phyloP scores from a whole-genome alignment of 2,329 filamentous ascomycete species.

The Nannizzia gypsea region DNA sequence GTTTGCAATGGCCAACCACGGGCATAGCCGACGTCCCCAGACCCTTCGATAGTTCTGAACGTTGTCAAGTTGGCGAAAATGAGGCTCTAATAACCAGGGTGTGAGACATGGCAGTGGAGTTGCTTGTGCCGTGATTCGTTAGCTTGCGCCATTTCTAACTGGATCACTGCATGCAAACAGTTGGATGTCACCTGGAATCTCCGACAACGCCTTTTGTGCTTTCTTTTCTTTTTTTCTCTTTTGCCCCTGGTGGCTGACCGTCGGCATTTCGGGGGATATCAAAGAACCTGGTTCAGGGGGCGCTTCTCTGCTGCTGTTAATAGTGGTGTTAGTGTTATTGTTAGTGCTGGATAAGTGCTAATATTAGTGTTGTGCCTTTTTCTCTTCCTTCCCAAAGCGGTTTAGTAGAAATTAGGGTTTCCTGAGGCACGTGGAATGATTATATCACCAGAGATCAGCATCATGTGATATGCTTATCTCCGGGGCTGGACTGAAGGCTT shows the following conservation, averaged over 20 bases:
- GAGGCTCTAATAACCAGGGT: not conserved
- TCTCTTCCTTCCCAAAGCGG: no score
- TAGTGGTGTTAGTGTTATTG: no score
- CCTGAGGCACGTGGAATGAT: not conserved
- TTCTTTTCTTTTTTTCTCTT: not conserved
- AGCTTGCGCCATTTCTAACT: not conserved
- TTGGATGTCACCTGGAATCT: not conserved
- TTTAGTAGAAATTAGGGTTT: not conserved
- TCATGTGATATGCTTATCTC: slow-evolving; percentile 1
- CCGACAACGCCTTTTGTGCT: not conserved
- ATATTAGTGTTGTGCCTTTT: no score
- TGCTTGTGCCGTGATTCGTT: not conserved
- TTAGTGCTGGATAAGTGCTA: no score
- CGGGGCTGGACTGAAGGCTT: not conserved
- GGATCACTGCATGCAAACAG: not conserved
- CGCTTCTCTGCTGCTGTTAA: no score
- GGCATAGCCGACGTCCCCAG: not conserved
- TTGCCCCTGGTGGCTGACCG: not conserved
- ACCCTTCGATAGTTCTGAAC: not conserved
- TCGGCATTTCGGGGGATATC: not conserved
- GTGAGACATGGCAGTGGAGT: not conserved
- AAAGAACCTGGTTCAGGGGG: not conserved
- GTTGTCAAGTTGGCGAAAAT: not conserved
- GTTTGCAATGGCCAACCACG: not conserved
- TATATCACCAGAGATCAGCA: not conserved